Evolutionary conservation across 2,329 filamentous ascomycete genomes (phyloP), one percentile per base, ranked within the genome.

Genomic region (Nemania bipapillata): DNA sequence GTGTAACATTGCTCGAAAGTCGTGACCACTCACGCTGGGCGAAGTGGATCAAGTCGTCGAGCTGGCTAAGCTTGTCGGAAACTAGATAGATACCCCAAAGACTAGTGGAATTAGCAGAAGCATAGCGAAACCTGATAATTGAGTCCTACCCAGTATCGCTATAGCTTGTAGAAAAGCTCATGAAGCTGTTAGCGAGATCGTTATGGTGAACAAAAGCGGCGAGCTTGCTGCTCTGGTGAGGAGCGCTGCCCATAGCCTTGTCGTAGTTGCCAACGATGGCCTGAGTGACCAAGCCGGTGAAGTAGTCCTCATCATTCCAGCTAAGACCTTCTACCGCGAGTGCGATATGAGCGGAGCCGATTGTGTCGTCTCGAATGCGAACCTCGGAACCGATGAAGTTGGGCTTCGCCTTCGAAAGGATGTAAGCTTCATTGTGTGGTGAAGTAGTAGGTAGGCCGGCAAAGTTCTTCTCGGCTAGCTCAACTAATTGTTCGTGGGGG

Each of bases 191-290:
- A 83, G 96, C 96, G 71, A 99, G 89, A 82, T 94, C 91, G 85
- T 98, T 90, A 84, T 97, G 91, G 87, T 96, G 92, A 75, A 99
- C 91, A 79, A 96, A 93, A 74, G 91, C 90, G 86, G 93, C 97
- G 78, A 99, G 93, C 89, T 96, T 97, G 92, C 94, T 97, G 78
- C 96, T 96, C 80, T 97, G 91, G 86, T 97, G 96, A 74, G 94
- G 91, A 69, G 96, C 96, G 83, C 96, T 97, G 80, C 96, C 96
- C 90, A 98, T 95, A 76, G 96, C 92, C 85, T 96, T 96, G 86
- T 99, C 96, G 90, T 97, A 99, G 90, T 99, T 99, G 80, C 96
- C 96, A 75, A 99, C 94, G 77, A 99, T 98, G 78, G 96, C 96
- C 87, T 99, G 96, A 67, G 96, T 93, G 74, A 99, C 95, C 66